phyloP scores from a whole-genome alignment of 2,329 filamentous ascomycete genomes.

The Colletotrichum falcatum region DNA sequence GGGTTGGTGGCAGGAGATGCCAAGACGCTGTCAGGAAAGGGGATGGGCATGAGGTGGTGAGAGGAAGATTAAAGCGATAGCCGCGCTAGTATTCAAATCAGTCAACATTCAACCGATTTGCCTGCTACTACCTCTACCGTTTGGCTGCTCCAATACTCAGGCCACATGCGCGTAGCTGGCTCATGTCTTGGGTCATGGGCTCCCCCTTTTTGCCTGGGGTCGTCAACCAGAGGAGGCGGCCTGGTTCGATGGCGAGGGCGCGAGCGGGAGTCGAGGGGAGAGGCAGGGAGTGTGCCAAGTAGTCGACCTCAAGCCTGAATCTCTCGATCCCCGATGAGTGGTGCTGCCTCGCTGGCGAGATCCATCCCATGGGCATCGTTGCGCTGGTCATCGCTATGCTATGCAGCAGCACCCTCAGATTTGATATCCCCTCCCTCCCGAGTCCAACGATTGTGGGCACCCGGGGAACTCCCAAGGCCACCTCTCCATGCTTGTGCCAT shows the following conservation, averaged over 20 bases:
- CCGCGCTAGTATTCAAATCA: conserved; percentile 28
- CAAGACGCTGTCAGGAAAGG: conserved; percentile 2
- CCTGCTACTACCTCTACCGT: neutral
- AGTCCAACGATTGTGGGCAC: too few relatives aligned
- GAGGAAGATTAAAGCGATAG: conserved; percentile 34
- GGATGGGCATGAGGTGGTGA: conserved; percentile 37
- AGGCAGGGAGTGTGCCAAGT: conserved; percentile 70
- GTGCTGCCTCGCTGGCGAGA: conserved; percentile 72
- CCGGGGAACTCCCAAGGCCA: too few relatives aligned
- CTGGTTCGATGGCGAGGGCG: too few relatives aligned
- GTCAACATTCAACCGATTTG: conserved; percentile 12
- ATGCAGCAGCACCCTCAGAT: too few relatives aligned
- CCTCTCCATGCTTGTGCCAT: too few relatives aligned
- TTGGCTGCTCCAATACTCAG: neutral
- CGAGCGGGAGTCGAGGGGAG: too few relatives aligned
- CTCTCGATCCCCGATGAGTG: conserved; percentile 63
- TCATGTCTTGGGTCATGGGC: too few relatives aligned
- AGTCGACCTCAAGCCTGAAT: conserved; percentile 49
- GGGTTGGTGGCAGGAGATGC: neutral
- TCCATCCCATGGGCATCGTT: conserved; percentile 43
- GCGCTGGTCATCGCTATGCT: conserved; percentile 25
- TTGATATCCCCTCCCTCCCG: too few relatives aligned
- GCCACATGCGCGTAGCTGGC: neutral
- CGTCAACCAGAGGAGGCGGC: too few relatives aligned
- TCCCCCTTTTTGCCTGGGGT: too few relatives aligned